Evolutionary conservation across 2,329 filamentous ascomycete species (phyloP), one percentile per base, ranked within the genome.

Genomic region (Lasiodiplodia sp.): DNA sequence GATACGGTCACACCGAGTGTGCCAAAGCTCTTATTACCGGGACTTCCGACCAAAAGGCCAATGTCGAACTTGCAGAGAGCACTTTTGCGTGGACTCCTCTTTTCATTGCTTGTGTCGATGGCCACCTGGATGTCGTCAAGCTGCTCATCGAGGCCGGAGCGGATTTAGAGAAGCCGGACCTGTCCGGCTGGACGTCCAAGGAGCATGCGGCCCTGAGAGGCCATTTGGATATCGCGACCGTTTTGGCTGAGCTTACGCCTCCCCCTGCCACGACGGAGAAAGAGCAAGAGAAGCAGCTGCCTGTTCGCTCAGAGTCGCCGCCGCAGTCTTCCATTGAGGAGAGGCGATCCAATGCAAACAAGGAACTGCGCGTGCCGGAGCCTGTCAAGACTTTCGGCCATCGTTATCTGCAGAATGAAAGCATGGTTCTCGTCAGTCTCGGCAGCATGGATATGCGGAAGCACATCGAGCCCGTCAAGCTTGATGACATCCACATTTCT

Each of bases 341-440:
- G 65, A 78, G 82, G 51, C 78, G 80, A 37, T 80, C 78, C 12
- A 78, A 79, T 58, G 73, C 71, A 47, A 69, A 80, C 67, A 75
- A 78, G 10, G 80, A 82, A 68, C 80, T 83, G 62, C 85, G 89
- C 63, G 81, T 86, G 7, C 83, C 89, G 2, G 93, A 97, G 71
- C 91, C 94, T 5, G 88, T 98, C 72, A 98, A 98, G 81, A 92
- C 93, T 1, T 99, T 98, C 79, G 96, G 96, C 68, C 96, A 99
- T 83, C 89, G 95, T 66, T 99, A 98, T 80, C 86, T 99, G 63
- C 96, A 89, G 21, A 89, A 96, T 64, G 91, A 97, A 75, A 92
- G 92, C 71, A 90, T 99, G 84, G 88, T 99, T 4, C 85, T 98
- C 60, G 94, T 99, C 74, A 97, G 93, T 75, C 83, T 99, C 10